Percentiles rank a stretch among this genome's conserved stretches.
Evolutionary conservation across 306 rosid species (phyloP).

Genomic region (Datisca glomerata): DNA sequence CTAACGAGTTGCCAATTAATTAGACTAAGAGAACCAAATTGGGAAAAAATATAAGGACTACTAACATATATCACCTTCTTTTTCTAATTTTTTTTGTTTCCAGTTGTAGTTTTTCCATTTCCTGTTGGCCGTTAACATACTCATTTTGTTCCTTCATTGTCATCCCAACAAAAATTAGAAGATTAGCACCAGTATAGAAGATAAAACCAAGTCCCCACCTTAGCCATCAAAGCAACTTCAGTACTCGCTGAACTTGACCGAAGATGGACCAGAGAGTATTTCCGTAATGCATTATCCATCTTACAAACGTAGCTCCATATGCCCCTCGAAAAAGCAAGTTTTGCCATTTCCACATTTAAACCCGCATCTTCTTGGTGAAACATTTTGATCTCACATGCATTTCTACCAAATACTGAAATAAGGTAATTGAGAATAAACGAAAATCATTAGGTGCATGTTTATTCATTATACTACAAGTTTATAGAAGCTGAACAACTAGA

Average conservation of each 20-base stretch:
- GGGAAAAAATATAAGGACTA: neutral
- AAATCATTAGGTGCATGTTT: no score
- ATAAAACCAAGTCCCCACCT: conserved; percentile 33
- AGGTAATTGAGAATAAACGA: neutral
- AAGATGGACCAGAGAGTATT: conserved; percentile 27
- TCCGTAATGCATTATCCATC: conserved; percentile 71
- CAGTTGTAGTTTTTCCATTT: no score
- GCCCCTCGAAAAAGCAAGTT: conserved; percentile 68
- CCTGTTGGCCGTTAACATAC: no score
- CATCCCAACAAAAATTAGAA: neutral
- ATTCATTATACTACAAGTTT: no score
- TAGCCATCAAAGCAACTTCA: conserved; percentile 50
- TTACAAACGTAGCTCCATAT: conserved; percentile 89
- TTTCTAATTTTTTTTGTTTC: neutral
- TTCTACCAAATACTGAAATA: conserved; percentile 66
- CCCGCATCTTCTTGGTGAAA: conserved; percentile 96
- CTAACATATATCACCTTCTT: neutral
- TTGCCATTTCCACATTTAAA: conserved; percentile 73
- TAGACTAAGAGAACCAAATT: neutral
- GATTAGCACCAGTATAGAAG: neutral
- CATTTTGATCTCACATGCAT: conserved; percentile 84
- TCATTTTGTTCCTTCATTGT: no score
- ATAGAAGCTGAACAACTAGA: no score
- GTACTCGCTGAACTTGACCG: conserved; percentile 38
- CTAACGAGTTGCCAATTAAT: no score